Base-by-base conservation (phyloP, 495 filamentous ascomycete genomes). In the Penicillium desertorum region DNA sequence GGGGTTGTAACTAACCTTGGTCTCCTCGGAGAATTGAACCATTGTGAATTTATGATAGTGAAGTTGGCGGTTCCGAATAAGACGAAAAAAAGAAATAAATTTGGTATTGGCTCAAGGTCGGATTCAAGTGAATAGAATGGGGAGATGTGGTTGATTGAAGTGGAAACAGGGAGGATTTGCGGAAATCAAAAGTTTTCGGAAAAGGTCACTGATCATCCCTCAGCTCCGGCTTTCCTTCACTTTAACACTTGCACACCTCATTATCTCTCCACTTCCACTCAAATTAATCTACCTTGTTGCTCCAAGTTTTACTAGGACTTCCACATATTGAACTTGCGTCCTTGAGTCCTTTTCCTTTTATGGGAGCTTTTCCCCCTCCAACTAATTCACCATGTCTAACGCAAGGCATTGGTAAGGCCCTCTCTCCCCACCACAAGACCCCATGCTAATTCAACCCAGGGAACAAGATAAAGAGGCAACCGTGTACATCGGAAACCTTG, bases 401-500 rank as follows among this genome's bases (percentile, higher is more conserved):
- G 85, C 86, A 74, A 81, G 89, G 62, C 90, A 94, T 79, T 94
- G 90, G 90, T 92, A 81, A 62, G 79, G 52, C 10, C 51, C 45
- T 60, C 8, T 52, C 20, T 27, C 19, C 4, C 14, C 17, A 19
- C 16, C 8, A 41, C 29, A 29, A 34, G 10, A 27, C 7, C 19
- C 22, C 44, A 56, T 42, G 58, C 60, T 63, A 47, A 60, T 10
- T 25, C 9, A 51, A 7, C 48, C 56, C 62, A 96, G 93, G 93
- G 93, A 98, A 71, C 94, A 99, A 77, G 92, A 98, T 71, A 98
- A 98, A 71, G 94, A 98, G 75, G 93, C 92, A 47, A 99, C 94
- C 17, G 89, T 97, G 70, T 99, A 99, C 74, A 87, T 98, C 60
- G 94, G 94, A 70, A 98, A 98, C 71, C 88, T 99, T 65, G 94